Evolutionary conservation across 495 filamentous ascomycete species (phyloP).

Genomic region (Ramalina intermedia): DNA sequence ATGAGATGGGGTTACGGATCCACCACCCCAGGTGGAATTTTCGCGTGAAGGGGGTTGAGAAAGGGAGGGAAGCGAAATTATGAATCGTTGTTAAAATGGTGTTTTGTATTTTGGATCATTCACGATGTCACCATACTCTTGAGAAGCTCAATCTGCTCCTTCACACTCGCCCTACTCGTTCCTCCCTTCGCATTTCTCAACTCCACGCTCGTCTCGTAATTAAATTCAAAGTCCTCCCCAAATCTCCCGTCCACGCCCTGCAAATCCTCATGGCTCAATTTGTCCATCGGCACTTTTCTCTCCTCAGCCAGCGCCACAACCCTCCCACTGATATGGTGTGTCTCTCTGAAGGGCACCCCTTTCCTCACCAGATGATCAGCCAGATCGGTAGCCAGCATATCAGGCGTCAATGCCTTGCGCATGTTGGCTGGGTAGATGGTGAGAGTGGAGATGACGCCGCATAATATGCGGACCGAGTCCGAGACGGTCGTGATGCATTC

Average conservation of each 20-base stretch:
- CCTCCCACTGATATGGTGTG: slow-evolving; percentile 78
- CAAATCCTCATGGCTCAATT: slow-evolving; percentile 54
- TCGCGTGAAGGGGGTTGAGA: slow-evolving; percentile 23
- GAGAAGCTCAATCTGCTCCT: slow-evolving; percentile 3
- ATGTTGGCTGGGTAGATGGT: slow-evolving; percentile 59
- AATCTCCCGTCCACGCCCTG: slow-evolving; percentile 63
- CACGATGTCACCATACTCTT: slow-evolving; percentile 24
- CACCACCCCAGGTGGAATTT: slow-evolving; percentile 45
- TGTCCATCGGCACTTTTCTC: slow-evolving; percentile 57
- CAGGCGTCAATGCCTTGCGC: slow-evolving; percentile 56
- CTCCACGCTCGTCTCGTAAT: slow-evolving; percentile 83
- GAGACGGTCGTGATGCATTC: slow-evolving; percentile 77
- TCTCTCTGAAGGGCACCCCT: slow-evolving; percentile 63
- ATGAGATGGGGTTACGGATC: slow-evolving; percentile 28
- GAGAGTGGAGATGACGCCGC: slow-evolving; percentile 56
- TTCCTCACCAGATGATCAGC: slow-evolving; percentile 88
- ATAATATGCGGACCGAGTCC: slow-evolving; percentile 78
- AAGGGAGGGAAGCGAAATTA: slow-evolving; percentile 6
- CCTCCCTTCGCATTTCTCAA: slow-evolving; percentile 68
- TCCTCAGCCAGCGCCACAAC: slow-evolving; percentile 66
- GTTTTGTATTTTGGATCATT: neutral
- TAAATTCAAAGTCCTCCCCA: slow-evolving; percentile 64
- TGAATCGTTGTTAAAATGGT: neutral
- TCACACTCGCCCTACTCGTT: slow-evolving; percentile 1
- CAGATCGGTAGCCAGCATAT: slow-evolving; percentile 70